Base-by-base conservation (phyloP, 495 filamentous ascomycete genomes). In the Hypoxylon intermedium region DNA sequence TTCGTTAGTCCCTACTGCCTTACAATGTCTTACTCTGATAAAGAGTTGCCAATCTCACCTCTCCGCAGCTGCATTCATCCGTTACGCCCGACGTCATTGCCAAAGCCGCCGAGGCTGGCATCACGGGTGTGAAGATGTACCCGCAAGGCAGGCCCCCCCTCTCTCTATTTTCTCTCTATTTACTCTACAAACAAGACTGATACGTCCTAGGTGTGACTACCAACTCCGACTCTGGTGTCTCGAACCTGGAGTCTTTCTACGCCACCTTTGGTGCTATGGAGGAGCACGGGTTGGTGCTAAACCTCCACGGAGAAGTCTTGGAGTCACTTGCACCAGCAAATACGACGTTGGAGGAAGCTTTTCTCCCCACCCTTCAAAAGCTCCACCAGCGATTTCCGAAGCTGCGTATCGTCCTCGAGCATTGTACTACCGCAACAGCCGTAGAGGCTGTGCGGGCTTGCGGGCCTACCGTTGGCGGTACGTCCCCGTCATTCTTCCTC, bases 391-490 rank as follows among this genome's bases (percentile, higher is more conserved):
- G 79, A 20, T 98, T 93, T 72, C 94, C 93, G 2, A 82, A 86
- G 21, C 82, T 96, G 43, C 83, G 89, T 13, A 94, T 95, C 57
- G 86, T 96, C 53, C 73, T 85, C 20, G 86, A 90, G 72, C 92
- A 96, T 74, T 92, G 89, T 77, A 94, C 89, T 21, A 92, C 90
- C 1, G 87, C 85, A 0, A 89, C 86, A n/a, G 93, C 90, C 0
- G 75, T 96, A 11, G 85, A 89, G 60, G 86, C 89, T 3, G 91
- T 97, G 20, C 81, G 81, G 63, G 77, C 82, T 30, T 91, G 88
- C 66, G 91, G 91, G 0, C 82, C 86, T 12, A 90, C 82, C 4
- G 92, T 96, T 19, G 86, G 79, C 0, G 87, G 79, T 54, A 91
- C 80, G 9, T 87, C 16, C 3, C 15, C 9, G 33, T 16, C 21